Conservation (phyloP, 129 eudicot genomes). For the Calendula officinalis region DNA sequence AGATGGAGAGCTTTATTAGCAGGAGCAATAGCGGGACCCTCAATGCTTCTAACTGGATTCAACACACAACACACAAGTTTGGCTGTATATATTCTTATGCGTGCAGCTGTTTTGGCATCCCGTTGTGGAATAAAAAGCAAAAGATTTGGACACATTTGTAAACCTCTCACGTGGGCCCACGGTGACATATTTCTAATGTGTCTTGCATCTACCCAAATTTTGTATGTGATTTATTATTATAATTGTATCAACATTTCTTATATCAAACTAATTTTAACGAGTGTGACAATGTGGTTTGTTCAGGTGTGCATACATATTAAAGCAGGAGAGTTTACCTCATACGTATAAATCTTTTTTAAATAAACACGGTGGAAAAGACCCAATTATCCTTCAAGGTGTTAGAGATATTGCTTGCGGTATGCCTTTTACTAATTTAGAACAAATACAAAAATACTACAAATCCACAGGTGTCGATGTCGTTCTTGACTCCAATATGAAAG, state of each 20-base stretch:
- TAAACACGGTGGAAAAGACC: conserved; percentile 92
- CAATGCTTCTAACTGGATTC: conserved; percentile 91
- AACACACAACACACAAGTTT: conserved; percentile 81
- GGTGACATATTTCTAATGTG: conserved; percentile 98
- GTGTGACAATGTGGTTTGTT: conserved; percentile 18
- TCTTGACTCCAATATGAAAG: conserved; percentile 85
- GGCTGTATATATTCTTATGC: conserved; percentile 94
- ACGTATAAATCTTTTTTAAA: conserved; percentile 94
- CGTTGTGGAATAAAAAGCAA: conserved; percentile 98
- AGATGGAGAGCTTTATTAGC: conserved; percentile 97
- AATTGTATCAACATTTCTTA: background rate
- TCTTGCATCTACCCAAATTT: conserved; percentile 85
- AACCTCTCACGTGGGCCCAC: conserved; percentile 97
- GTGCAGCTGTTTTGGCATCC: conserved; percentile 97
- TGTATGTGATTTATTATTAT: conserved; percentile 48
- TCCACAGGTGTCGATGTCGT: conserved; percentile 60
- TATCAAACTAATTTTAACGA: background rate
- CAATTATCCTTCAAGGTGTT: conserved; percentile 68
- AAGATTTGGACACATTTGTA: conserved; percentile 79
- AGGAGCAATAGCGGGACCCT: conserved; percentile 94
- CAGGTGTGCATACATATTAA: conserved; percentile 95
- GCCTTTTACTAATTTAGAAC: conserved; percentile 68
- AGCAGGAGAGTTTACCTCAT: conserved; percentile 85
- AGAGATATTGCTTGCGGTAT: conserved; percentile 71
- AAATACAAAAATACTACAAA: conserved; percentile 66